These are phyloP conservation scores for Ceratobasidium sp. DNA, from an alignment of 1,284 basidiomycete genomes.

Conservation along the genomic window DNA sequence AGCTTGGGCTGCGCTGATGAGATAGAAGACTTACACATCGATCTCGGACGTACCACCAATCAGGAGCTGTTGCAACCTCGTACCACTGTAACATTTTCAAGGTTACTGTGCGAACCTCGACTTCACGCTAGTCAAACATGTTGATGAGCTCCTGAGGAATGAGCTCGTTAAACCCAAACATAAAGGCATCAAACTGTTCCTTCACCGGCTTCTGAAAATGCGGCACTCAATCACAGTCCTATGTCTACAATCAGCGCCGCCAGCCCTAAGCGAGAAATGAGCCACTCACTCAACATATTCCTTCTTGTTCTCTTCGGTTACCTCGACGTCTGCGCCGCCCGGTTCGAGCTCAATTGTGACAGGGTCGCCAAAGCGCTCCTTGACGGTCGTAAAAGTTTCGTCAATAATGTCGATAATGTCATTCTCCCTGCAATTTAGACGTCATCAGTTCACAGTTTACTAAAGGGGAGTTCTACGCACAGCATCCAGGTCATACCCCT, in stretches of 20 bases:
- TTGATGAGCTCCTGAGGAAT: slow-evolving; percentile 95
- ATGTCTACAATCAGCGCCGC: slow-evolving; percentile 45
- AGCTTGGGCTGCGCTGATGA: not conserved
- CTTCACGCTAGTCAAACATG: slow-evolving; percentile 98
- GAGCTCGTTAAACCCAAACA: slow-evolving; percentile 94
- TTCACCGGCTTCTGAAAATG: slow-evolving; percentile 92
- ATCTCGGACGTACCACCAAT: slow-evolving; percentile 99
- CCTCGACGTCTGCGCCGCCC: slow-evolving; percentile 84
- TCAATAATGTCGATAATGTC: slow-evolving; percentile 95
- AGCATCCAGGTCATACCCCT: slow-evolving; percentile 98
- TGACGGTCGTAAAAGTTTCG: slow-evolving; percentile 94
- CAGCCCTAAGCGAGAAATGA: not conserved
- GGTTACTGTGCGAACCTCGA: slow-evolving; percentile 67
- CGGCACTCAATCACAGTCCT: slow-evolving; percentile 91
- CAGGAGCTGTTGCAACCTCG: slow-evolving; percentile 69
- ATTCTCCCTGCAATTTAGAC: slow-evolving; percentile 70
- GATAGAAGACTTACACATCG: slow-evolving; percentile 76
- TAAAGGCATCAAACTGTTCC: slow-evolving; percentile 96
- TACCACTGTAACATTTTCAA: too few relatives aligned
- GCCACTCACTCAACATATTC: slow-evolving; percentile 88
- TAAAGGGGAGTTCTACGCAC: slow-evolving; percentile 63
- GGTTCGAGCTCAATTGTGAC: slow-evolving; percentile 94
- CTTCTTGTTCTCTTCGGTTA: slow-evolving; percentile 98
- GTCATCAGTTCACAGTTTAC: slow-evolving; percentile 8
- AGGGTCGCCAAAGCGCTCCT: slow-evolving; percentile 97